phyloP scores from a whole-genome alignment of 2,329 filamentous ascomycete genomes.

The Stagonosporopsis tanaceti region DNA sequence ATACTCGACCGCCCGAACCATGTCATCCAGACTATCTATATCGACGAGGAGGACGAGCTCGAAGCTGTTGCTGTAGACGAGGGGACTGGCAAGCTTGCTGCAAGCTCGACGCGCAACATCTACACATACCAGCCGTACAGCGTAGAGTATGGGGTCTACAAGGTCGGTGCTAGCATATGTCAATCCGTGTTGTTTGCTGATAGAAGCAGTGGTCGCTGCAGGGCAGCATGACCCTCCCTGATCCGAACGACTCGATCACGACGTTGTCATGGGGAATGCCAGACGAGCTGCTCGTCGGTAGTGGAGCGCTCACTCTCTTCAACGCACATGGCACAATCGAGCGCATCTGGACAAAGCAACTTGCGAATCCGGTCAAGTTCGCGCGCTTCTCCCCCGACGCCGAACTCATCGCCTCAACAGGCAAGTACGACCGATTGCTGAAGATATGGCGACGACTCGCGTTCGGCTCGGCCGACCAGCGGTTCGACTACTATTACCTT shows the following conservation, averaged over 20 bases:
- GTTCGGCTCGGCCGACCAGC: constrained; percentile 81
- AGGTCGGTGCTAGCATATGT: constrained; percentile 61
- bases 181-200: constrained; percentile 30
- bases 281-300: constrained; percentile 84
- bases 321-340: constrained; percentile 60
- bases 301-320: constrained; percentile 75
- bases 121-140: constrained; percentile 82
- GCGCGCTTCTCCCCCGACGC: constrained; percentile 87
- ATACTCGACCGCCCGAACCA: constrained; percentile 78
- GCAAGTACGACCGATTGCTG: constrained; percentile 79
- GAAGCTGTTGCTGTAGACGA: constrained; percentile 84
- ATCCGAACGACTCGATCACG: constrained; percentile 58
- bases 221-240: constrained; percentile 61
- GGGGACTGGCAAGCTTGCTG: constrained; percentile 82
- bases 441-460: constrained; percentile 92
- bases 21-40: constrained; percentile 89
- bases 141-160: constrained; percentile 73
- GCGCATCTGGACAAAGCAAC: constrained; percentile 74
- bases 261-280: constrained; percentile 86
- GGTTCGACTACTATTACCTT: constrained; percentile 91
- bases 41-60: constrained; percentile 74
- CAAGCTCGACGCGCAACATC: constrained; percentile 70
- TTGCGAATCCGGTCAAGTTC: constrained; percentile 77
- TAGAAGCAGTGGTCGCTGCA: constrained; percentile 66
- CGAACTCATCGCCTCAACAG: constrained; percentile 82